Evolutionary conservation across 2,329 filamentous ascomycete species (phyloP).

Genomic region (Pyrenophora teres): DNA sequence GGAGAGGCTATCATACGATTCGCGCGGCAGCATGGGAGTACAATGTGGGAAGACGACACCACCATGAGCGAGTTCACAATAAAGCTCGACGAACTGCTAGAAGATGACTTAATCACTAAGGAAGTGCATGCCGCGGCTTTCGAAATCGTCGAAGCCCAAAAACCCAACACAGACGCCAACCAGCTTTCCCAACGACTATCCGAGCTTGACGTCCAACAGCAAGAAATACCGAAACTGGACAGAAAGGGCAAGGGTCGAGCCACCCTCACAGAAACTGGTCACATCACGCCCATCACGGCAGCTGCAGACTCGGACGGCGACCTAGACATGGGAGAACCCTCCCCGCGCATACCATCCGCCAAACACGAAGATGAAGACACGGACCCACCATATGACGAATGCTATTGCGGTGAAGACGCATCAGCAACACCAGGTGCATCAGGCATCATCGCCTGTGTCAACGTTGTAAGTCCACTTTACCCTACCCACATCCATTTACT

Average conservation of each 20-base stretch:
- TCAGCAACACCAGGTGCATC: slow-evolving; percentile 1
- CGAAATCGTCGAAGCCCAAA: slow-evolving; percentile 8
- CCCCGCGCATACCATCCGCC: neutral
- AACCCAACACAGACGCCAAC: neutral
- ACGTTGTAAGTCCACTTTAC: slow-evolving; percentile 17
- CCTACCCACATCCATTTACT: no score
- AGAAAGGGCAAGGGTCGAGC: slow-evolving; percentile 17
- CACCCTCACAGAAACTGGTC: slow-evolving; percentile 8
- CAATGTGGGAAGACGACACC: slow-evolving; percentile 30
- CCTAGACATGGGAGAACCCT: slow-evolving; percentile 16
- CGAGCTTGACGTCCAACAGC: slow-evolving; percentile 2
- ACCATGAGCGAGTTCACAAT: slow-evolving; percentile 33
- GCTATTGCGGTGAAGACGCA: slow-evolving; percentile 29
- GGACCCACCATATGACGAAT: slow-evolving; percentile 19
- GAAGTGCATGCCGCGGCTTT: slow-evolving; percentile 26
- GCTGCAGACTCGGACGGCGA: slow-evolving; percentile 21
- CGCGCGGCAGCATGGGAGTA: slow-evolving; percentile 23
- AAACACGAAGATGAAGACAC: neutral
- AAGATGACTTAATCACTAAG: slow-evolving; percentile 35
- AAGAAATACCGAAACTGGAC: neutral
- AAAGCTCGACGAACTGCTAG: slow-evolving; percentile 41
- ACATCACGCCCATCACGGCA: slow-evolving; percentile 16
- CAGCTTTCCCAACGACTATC: slow-evolving; percentile 7
- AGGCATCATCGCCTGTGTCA: slow-evolving; percentile 20
- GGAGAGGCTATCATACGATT: slow-evolving; percentile 51